Percentiles rank a stretch among this genome's conserved stretches.
Evolutionary conservation across 2,329 filamentous ascomycete species (phyloP).

Genomic region (Pseudocercospora fuligena): DNA sequence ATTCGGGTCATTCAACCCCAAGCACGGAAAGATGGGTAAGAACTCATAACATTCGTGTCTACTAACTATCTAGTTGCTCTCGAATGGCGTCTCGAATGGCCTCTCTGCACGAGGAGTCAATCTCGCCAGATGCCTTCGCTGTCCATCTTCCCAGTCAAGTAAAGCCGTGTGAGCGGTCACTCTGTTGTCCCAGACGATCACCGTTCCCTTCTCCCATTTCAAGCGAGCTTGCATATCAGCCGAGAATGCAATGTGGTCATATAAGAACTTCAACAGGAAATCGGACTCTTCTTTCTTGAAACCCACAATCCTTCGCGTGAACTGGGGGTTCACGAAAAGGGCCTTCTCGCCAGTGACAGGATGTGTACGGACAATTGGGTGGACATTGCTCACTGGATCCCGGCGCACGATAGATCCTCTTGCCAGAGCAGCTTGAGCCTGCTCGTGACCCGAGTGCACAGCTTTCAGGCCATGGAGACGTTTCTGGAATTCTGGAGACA

Average conservation of each 20-base stretch:
- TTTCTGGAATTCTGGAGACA: constrained; percentile 79
- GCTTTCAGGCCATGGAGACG: constrained; percentile 80
- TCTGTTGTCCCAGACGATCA: constrained; percentile 34
- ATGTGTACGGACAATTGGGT: constrained; percentile 81
- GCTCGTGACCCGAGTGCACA: constrained; percentile 79
- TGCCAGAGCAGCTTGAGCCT: constrained; percentile 71
- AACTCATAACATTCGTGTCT: background rate
- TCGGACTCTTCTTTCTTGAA: constrained; percentile 88
- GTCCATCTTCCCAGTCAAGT: constrained; percentile 79
- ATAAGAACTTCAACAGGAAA: constrained; percentile 74
- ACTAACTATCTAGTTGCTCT: constrained; percentile 27
- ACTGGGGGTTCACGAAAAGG: constrained; percentile 81
- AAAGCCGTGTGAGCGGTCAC: constrained; percentile 68
- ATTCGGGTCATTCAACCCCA: background rate
- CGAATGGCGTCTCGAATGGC: constrained; percentile 68
- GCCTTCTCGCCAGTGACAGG: constrained; percentile 82
- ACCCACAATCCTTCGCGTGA: constrained; percentile 80
- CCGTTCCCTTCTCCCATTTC: constrained; percentile 32
- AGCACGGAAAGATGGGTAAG: background rate
- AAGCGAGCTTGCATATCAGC: constrained; percentile 75
- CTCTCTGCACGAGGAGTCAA: constrained; percentile 82
- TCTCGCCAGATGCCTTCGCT: constrained; percentile 77
- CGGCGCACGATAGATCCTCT: constrained; percentile 73
- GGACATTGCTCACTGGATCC: constrained; percentile 73
- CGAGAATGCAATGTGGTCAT: constrained; percentile 73